Conservation (phyloP, 352 stramenopile species). For the Pythium brassicae region DNA sequence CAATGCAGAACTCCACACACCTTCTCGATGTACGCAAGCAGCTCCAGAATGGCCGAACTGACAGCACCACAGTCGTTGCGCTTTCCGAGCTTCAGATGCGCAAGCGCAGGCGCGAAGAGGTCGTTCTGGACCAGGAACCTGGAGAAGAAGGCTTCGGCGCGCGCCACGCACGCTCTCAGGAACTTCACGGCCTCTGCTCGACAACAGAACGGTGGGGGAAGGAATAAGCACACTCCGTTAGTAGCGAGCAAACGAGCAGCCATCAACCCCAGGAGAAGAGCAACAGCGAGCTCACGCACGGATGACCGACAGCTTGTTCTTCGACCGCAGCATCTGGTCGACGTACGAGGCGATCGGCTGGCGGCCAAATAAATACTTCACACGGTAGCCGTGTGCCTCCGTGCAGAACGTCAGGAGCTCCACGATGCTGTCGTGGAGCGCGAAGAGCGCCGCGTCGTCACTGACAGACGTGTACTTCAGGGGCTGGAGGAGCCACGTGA, state of each 20-base stretch:
- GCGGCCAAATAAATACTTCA: conserved; percentile 84
- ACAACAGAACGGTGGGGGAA: not conserved
- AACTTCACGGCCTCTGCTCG: conserved; percentile 73
- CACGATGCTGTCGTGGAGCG: conserved; percentile 78
- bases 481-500: conserved; percentile 79
- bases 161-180: conserved; percentile 61
- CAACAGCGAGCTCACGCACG: conserved; percentile 31
- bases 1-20: conserved; percentile 17
- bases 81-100: conserved; percentile 44
- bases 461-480: conserved; percentile 60
- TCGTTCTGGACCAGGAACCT: conserved; percentile 76
- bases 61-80: conserved; percentile 46
- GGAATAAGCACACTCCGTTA: not conserved
- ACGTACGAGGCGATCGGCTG: conserved; percentile 72
- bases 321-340: conserved; percentile 70
- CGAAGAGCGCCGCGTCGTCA: conserved; percentile 51
- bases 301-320: conserved; percentile 83
- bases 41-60: conserved; percentile 68
- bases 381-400: conserved; percentile 76
- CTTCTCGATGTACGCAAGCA: conserved; percentile 76
- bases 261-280: not conserved
- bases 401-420: conserved; percentile 86
- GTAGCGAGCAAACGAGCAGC: conserved; percentile 4
- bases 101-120: conserved; percentile 54
- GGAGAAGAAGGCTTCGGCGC: conserved; percentile 80